Evolutionary conservation across 345 rosid genomes (phyloP).

Genomic region (Hirschfeldia incana): DNA sequence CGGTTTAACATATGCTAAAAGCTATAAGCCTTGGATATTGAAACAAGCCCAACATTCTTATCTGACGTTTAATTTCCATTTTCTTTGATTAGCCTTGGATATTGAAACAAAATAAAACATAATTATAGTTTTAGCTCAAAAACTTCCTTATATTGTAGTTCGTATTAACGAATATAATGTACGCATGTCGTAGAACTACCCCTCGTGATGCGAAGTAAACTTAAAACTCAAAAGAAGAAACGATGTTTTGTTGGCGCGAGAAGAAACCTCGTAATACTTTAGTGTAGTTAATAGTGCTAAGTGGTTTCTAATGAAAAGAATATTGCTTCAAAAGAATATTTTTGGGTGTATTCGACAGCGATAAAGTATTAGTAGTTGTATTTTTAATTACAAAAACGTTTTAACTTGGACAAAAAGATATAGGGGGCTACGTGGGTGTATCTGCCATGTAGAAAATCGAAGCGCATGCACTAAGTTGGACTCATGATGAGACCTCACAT

Average conservation of each 20-base stretch:
- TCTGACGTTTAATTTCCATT: background rate
- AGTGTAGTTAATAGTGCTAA: background rate
- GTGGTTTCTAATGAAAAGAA: conserved; percentile 35
- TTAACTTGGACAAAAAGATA: background rate
- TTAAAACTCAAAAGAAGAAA: background rate
- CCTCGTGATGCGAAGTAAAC: background rate
- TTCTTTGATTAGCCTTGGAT: background rate
- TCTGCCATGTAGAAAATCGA: conserved; percentile 45
- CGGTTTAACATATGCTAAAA: no score
- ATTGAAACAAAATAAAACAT: background rate
- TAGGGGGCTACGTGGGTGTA: conserved; percentile 32
- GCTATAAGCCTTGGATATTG: no score
- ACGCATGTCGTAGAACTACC: background rate
- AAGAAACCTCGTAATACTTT: conserved; percentile 32
- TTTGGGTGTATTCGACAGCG: conserved; percentile 21
- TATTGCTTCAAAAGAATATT: conserved; percentile 15
- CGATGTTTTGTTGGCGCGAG: conserved; percentile 35
- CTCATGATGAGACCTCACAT: conserved; percentile 47
- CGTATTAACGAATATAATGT: background rate
- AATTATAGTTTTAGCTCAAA: background rate
- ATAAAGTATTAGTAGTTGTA: background rate
- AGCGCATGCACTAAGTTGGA: conserved; percentile 49
- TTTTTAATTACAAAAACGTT: background rate
- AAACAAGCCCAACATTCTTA: background rate
- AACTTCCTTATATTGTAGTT: background rate